Base-by-base conservation (phyloP, 768 basidiomycete genomes). In the Boletus rufocinnamomeus region DNA sequence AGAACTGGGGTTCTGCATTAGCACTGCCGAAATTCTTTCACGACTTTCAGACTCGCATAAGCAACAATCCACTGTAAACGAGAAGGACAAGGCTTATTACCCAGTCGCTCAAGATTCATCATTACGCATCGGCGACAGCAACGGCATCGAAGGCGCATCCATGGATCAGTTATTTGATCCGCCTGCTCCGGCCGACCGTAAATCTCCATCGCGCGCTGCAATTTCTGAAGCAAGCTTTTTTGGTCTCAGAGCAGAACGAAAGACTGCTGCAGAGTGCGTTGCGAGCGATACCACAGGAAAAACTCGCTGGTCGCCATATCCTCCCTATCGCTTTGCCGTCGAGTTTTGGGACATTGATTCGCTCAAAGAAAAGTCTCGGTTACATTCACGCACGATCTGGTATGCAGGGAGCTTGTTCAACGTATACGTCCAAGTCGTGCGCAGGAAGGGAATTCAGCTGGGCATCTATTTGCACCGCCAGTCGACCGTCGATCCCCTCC, bases 381-480 rank as follows among this genome's bases (percentile, higher is more conserved):
- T 91, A 51, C 86, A 95, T 71, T 92, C 90, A 9, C 84, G 86
- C 54, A 97, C 94, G 3, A 80, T 95, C 53, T 95, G 91, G 84
- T 91, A 94, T 69, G 93, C 89, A 2, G 95, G 95, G 10, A 92
- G 84, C 65, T 76, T 91, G 66, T 95, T 87, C 79, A 93, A 93
- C 62, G 85, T 93, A 2, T 96, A 95, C 66, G 87, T 95, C 44
- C 93, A 96, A 70, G 81, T 94, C 46, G 87, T 93, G 50, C 83
- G 86, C 63, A 92, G 91, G 82, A 95, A 95, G 71, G 79, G 78
- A 27, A 66, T 79, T 3, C 94, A 97, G 66, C 78, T 96, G 2
- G 95, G 95, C 1, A 84, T 96, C 32, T 96, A 96, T 66, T 79
- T 96, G 2, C 92, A 95, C 69, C 82, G 95, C 9, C 93, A 95